Evolutionary conservation across 352 stramenopile species (phyloP), one percentile per base, ranked within the genome.

Genomic region (Phytophthora hibernalis): DNA sequence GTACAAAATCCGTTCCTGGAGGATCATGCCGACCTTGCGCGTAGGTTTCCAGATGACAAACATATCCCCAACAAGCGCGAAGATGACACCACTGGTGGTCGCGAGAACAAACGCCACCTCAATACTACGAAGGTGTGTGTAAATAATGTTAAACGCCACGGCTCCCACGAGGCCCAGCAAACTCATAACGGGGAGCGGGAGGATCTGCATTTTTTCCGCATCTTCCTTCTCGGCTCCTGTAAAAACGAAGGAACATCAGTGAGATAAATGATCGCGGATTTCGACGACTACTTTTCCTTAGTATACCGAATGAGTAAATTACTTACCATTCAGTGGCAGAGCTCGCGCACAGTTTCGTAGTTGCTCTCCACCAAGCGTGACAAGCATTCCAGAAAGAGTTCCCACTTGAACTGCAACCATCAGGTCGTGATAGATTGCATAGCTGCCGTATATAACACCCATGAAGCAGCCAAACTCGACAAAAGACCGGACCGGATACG

Each of bases 111-210:
- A 96, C 11, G 88, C 83, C 40, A 96, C 76, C 61, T 93, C 86
- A 24, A 96, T 93, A 54, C 83, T 90, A 12, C 82, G 73, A 30
- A 94, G 55, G 24, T 96, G 80, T 5, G 88, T 94, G 67, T 94
- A 96, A 67, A 96, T 96, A 54, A 89, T 91, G 68, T 96, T 96
- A 65, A 96, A 96, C 6, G 87, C 85, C 13, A 96, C 84, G 2
- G 74, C 83, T 35, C 88, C 88, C 5, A 96, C 78, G 0, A 96
- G 72, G 2, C 85, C 85, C 3, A 96, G 74, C 24, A 96, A 52
- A 43, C 76, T 77, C 68, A 96, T 96, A n/a, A 96, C 83, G 12
- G 88, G 88, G 1, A 96, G 74, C 12, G 88, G 84, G 3, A 96
- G 70, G 20, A 96, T 85, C 33, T 90, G 82, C 1, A 74, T 81